Evolutionary conservation across 139 green algal genomes (phyloP).

Genomic region (Parachlorella kessleri): DNA sequence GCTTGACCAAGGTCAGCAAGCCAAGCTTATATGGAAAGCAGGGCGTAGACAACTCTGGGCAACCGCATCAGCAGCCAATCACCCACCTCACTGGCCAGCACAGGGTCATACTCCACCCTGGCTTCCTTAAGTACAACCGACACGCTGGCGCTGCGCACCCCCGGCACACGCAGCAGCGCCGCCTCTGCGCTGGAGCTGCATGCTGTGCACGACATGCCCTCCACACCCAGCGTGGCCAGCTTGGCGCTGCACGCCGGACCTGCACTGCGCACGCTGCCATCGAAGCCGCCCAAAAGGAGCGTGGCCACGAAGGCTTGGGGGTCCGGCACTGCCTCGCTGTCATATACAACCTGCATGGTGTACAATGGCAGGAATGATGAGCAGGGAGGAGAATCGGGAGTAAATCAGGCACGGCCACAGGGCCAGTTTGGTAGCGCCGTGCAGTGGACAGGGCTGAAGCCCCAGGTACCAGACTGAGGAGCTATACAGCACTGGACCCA

Average conservation of each 20-base stretch:
- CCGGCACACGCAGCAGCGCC: not conserved
- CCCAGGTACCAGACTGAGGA: not conserved
- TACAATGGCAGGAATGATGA: not conserved
- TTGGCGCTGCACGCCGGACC: not conserved
- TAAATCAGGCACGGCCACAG: not conserved
- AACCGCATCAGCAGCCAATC: too few relatives aligned
- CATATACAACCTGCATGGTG: not conserved
- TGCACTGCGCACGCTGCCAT: not conserved
- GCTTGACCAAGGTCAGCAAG: too few relatives aligned
- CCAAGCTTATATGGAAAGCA: too few relatives aligned
- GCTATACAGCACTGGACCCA: not conserved
- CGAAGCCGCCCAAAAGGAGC: not conserved
- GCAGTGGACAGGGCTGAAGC: not conserved
- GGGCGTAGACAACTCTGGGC: too few relatives aligned
- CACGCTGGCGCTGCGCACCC: not conserved
- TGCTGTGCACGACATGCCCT: not conserved
- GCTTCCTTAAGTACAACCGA: not conserved
- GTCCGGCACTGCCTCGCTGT: not conserved
- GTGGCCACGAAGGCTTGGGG: not conserved
- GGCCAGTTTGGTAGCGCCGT: not conserved
- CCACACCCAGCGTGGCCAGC: not conserved
- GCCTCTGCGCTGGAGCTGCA: not conserved
- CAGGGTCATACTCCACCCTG: not conserved
- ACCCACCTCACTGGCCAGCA: not conserved
- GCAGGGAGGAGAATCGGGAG: not conserved